Conservation (phyloP, 176 grass and related monocot species). For the Musa itinerans region DNA sequence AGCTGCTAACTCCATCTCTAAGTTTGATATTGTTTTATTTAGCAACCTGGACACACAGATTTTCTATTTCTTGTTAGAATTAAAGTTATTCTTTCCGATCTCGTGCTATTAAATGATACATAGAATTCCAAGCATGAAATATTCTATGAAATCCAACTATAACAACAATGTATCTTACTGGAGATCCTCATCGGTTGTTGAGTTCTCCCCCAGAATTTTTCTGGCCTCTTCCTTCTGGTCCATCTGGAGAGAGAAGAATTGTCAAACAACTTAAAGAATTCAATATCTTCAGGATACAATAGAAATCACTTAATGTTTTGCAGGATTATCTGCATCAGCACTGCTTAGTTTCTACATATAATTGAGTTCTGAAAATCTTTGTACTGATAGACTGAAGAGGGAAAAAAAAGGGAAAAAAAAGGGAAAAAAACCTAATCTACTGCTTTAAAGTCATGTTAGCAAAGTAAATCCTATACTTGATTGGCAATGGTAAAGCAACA, state of each 20-base stretch:
- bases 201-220: neutral
- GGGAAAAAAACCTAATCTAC: no score
- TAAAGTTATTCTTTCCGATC: neutral
- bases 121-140: neutral
- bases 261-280: no score
- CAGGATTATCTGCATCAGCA: no score
- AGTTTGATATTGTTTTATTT: slow-evolving; percentile 12
- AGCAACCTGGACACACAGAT: neutral
- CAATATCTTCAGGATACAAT: no score
- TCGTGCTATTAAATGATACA: neutral
- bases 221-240: neutral
- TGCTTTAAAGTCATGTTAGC: no score
- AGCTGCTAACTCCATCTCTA: slow-evolving; percentile 15
- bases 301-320: no score
- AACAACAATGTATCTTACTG: slow-evolving; percentile 2
- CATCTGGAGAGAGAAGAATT: neutral
- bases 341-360: no score
- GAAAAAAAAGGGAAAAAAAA: no score
- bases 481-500: neutral
- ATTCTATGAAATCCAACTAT: neutral
- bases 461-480: no score
- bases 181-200: neutral
- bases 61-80: neutral
- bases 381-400: no score
- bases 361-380: no score